Conservation (phyloP, 352 stramenopile genomes). For the Pythium plurisporium region DNA sequence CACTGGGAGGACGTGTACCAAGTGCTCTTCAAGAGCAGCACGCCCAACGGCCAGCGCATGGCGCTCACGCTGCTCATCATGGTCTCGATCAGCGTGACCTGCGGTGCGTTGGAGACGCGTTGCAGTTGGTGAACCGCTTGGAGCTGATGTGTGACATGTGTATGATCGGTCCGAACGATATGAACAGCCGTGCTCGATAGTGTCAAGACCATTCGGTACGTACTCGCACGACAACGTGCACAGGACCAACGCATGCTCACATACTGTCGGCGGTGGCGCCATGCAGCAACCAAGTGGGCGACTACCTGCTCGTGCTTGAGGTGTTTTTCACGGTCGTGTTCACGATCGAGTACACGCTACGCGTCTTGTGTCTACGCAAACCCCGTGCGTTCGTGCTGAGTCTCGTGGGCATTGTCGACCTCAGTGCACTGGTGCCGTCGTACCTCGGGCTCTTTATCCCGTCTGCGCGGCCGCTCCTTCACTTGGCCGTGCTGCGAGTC, state of each 20-base stretch:
- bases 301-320: slow-evolving; percentile 64
- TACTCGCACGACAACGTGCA: neutral
- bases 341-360: slow-evolving; percentile 69
- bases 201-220: slow-evolving; percentile 62
- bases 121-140: too few species aligned
- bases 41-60: slow-evolving; percentile 55
- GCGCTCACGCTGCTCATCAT: slow-evolving; percentile 64
- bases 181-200: slow-evolving; percentile 62
- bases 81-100: slow-evolving; percentile 63
- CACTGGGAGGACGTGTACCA: slow-evolving; percentile 72
- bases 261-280: neutral
- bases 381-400: slow-evolving; percentile 63
- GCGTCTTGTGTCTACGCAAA: slow-evolving; percentile 55
- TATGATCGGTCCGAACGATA: neutral
- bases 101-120: too few species aligned
- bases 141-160: neutral
- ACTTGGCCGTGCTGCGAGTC: slow-evolving; percentile 69
- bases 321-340: slow-evolving; percentile 80
- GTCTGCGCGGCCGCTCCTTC: slow-evolving; percentile 54
- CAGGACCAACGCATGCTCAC: neutral
- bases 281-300: slow-evolving; percentile 46
- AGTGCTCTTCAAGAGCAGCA: slow-evolving; percentile 69
- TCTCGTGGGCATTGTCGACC: slow-evolving; percentile 68
- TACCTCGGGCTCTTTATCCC: slow-evolving; percentile 71
- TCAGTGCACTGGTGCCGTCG: slow-evolving; percentile 73